These are phyloP conservation scores for Colletotrichum paranaense DNA, from an alignment of 2,329 filamentous ascomycete genomes.

Conservation along the genomic window DNA sequence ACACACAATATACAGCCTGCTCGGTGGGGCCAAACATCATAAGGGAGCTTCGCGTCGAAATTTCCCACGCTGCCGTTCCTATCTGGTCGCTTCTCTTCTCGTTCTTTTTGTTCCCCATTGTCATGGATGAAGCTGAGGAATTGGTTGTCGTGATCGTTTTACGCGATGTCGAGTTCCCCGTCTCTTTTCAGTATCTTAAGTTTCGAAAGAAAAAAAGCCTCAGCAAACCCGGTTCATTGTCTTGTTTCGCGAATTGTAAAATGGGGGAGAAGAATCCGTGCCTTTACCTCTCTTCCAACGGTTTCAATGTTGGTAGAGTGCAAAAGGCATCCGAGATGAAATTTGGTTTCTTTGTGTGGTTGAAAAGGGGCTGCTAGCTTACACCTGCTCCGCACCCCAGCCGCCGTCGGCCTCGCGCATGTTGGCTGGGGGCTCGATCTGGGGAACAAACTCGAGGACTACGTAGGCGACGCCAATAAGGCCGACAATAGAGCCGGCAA, in stretches of 20 bases:
- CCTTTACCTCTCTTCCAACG: constrained; percentile 7
- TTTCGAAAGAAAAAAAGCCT: constrained; percentile 30
- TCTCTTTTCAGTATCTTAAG: constrained; percentile 35
- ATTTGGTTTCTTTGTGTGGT: constrained; percentile 23
- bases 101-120: neutral
- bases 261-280: constrained; percentile 12
- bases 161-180: constrained; percentile 4
- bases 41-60: neutral
- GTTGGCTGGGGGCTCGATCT: constrained; percentile 83
- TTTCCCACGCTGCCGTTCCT: constrained; percentile 3
- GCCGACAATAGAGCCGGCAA: constrained; percentile 83
- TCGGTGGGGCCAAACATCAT: constrained; percentile 4
- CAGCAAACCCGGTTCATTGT: constrained; percentile 34
- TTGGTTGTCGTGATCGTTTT: neutral
- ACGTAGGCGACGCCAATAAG: constrained; percentile 83
- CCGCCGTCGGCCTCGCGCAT: constrained; percentile 83
- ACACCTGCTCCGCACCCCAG: constrained; percentile 84
- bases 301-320: constrained; percentile 6
- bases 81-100: neutral
- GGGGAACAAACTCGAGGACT: constrained; percentile 80
- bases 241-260: constrained; percentile 8
- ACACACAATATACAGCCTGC: constrained; percentile 28
- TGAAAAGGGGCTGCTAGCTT: constrained; percentile 44
- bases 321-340: constrained; percentile 26
- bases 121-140: neutral